These are phyloP conservation scores for Mycena amicta DNA, from an alignment of 768 basidiomycete genomes.

Conservation along the genomic window DNA sequence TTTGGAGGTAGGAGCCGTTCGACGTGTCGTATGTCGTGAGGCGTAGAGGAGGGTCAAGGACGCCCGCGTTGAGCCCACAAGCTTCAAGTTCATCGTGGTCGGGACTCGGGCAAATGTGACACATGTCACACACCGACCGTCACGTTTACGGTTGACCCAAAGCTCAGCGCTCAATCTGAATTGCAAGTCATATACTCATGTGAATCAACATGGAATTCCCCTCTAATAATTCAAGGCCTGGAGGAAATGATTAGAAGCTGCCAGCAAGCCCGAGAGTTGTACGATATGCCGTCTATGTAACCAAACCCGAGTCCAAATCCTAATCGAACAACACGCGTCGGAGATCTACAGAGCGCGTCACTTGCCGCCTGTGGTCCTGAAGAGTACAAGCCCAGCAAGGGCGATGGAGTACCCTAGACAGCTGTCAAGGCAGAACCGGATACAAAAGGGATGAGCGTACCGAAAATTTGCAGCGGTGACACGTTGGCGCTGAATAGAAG, in stretches of 20 bases:
- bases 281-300: background rate
- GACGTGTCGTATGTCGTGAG: too few species aligned
- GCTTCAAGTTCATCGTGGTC: too few species aligned
- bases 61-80: too few species aligned
- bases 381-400: conserved; percentile 79
- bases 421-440: background rate
- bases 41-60: too few species aligned
- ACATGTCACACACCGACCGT: too few species aligned
- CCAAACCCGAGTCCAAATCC: background rate
- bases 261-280: background rate
- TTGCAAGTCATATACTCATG: too few species aligned
- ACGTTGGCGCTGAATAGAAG: conserved; percentile 80
- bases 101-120: too few species aligned
- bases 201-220: too few species aligned
- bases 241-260: background rate
- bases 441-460: conserved; percentile 36
- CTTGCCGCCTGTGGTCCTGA: conserved; percentile 76
- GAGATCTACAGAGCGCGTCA: conserved; percentile 26
- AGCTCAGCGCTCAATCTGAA: too few species aligned
- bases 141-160: too few species aligned
- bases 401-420: conserved; percentile 85
- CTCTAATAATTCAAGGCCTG: background rate
- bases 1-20: background rate
- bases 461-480: conserved; percentile 83
- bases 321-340: background rate